Evolutionary conservation across 179 eudicot genomes (phyloP), one percentile per base, ranked within the genome.

Genomic region (Gypsophila paniculata): DNA sequence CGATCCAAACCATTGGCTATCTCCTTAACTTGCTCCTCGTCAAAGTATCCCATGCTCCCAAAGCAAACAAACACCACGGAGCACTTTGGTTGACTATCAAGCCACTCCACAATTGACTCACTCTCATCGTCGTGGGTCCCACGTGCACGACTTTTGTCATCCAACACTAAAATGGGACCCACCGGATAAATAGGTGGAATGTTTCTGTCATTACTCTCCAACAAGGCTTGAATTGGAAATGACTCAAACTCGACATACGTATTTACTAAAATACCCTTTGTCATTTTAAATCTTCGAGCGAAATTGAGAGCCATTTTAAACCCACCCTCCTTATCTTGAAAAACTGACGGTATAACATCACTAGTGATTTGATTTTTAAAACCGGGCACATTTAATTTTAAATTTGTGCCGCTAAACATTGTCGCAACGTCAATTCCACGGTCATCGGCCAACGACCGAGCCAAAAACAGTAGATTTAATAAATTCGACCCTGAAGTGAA

Each of bases 241-340:
- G 74, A 21, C 65, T 88, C 88, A 0, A 85, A 60, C 74, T 86
- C 90, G 0, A 1, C 8, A 29, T 76, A 86, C 0, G 90, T 78
- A 61, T 90, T 88, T 9, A 88, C 82, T 11, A 90, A 15, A 14
- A 90, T 86, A 1, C 92, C 93, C 48, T 79, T 81, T 0, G 72
- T 3, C 6, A 39, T 66, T 39, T 77, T 72, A 42, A 77, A 78
- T 52, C 44, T 67, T 51, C 68, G 58, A 0, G 75, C 23, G 0
- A 38, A 44, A 6, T 25, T n/a, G 0, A 78, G 2, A 3, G 70
- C 7, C 23, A 32, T 38, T 0, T 12, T 5, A 9, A 12, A 36
- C 0, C 77, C 86, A 0, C 17, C 29, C 11, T 65, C 77, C 12
- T 76, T 72, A 12, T 63, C 67, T 4, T 74, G 18, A 4, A 77